Percentiles rank a stretch among this genome's conserved stretches.
Conservation (phyloP, 2,329 filamentous ascomycete genomes). For the Elsinoe batatas region DNA sequence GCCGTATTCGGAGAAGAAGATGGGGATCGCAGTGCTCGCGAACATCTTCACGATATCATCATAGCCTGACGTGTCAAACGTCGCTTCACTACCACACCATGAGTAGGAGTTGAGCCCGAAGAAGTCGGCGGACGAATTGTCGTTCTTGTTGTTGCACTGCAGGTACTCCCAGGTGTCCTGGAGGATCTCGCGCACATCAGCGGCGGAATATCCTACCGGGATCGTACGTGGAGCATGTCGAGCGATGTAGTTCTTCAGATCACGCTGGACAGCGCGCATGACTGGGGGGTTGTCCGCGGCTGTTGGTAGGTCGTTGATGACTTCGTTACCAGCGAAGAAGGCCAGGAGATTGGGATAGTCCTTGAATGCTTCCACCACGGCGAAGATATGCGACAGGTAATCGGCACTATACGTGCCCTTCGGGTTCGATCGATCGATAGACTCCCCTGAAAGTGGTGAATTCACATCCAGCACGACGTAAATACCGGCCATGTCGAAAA, state of each 20-base stretch:
- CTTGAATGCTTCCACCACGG: slow-evolving; percentile 57
- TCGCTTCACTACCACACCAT: slow-evolving; percentile 60
- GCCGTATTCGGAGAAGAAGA: slow-evolving; percentile 77
- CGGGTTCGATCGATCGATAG: slow-evolving; percentile 47
- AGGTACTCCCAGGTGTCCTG: slow-evolving; percentile 69
- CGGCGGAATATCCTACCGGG: slow-evolving; percentile 60
- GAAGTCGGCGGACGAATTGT: slow-evolving; percentile 58
- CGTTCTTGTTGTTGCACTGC: slow-evolving; percentile 48
- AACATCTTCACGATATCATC: slow-evolving; percentile 56
- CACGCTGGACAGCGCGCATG: slow-evolving; percentile 53
- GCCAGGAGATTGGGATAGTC: slow-evolving; percentile 54
- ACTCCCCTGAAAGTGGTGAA: slow-evolving; percentile 47
- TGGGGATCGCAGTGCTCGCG: slow-evolving; percentile 54
- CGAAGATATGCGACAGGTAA: slow-evolving; percentile 51
- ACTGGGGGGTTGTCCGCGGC: slow-evolving; percentile 46
- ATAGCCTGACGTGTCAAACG: slow-evolving; percentile 54
- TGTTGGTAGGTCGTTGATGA: slow-evolving; percentile 52
- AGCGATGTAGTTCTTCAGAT: slow-evolving; percentile 59
- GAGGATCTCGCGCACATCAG: slow-evolving; percentile 64
- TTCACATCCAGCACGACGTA: slow-evolving; percentile 59
- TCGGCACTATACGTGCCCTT: slow-evolving; percentile 44
- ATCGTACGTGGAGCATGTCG: slow-evolving; percentile 48
- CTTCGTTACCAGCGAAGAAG: slow-evolving; percentile 60
- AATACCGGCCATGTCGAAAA: slow-evolving; percentile 56
- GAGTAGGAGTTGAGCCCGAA: slow-evolving; percentile 71